These are phyloP conservation scores for Orbilia javanica DNA, from an alignment of 2,329 filamentous ascomycete genomes.

Conservation along the genomic window DNA sequence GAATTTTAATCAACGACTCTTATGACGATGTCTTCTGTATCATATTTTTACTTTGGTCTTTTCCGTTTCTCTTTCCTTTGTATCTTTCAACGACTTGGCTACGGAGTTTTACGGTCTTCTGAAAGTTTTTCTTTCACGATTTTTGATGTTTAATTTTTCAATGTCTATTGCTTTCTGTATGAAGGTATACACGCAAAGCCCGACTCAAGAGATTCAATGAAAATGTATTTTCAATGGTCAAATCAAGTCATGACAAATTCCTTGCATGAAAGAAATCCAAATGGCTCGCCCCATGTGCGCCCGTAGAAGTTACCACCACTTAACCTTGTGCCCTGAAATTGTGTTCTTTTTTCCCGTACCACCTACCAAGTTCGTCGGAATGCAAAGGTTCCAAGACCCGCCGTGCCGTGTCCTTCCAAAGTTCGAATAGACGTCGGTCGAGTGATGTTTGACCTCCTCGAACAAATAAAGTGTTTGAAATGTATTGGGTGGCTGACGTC, in stretches of 20 bases:
- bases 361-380: slow-evolving; percentile 29
- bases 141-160: slow-evolving; percentile 40
- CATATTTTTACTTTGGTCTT: neutral
- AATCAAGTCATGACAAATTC: slow-evolving; percentile 25
- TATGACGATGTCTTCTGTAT: slow-evolving; percentile 10
- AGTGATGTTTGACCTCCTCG: neutral
- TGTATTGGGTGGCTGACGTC: slow-evolving; percentile 42
- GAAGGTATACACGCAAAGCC: slow-evolving; percentile 14
- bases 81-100: slow-evolving; percentile 19
- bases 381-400: slow-evolving; percentile 7
- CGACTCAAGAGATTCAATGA: slow-evolving; percentile 24
- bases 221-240: slow-evolving; percentile 34
- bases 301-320: slow-evolving; percentile 8
- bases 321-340: neutral
- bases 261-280: slow-evolving; percentile 3
- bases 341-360: slow-evolving; percentile 9
- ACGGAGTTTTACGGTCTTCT: slow-evolving; percentile 29
- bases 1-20: slow-evolving; percentile 19
- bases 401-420: slow-evolving; percentile 28
- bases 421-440: slow-evolving; percentile 16
- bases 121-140: slow-evolving; percentile 17
- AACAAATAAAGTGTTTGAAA: slow-evolving; percentile 39
- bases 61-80: slow-evolving; percentile 15
- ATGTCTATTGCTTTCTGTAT: slow-evolving; percentile 45
- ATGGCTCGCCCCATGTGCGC: neutral